Conservation (phyloP, 129 eudicot species). For the Ambrosia artemisiifolia region DNA sequence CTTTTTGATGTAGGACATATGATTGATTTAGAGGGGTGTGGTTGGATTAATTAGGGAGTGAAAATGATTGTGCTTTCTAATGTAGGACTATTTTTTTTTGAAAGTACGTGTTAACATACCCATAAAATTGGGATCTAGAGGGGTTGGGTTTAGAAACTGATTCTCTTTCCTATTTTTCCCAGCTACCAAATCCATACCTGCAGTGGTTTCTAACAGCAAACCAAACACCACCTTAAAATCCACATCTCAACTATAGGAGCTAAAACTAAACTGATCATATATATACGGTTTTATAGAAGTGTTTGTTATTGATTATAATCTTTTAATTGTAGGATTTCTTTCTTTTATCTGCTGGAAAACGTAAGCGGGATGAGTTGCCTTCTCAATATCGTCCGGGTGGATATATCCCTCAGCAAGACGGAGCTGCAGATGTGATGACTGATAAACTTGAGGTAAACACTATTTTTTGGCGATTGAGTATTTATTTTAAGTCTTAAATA, state of each 20-base stretch:
- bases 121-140: too few relatives aligned
- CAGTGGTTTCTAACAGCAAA: too few relatives aligned
- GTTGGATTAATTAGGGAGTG: too few relatives aligned
- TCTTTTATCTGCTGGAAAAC: conserved; percentile 57
- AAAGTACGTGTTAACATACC: too few relatives aligned
- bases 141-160: too few relatives aligned
- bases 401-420: conserved; percentile 88
- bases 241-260: background rate
- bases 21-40: too few relatives aligned
- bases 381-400: conserved; percentile 59
- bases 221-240: background rate
- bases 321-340: conserved; percentile 32
- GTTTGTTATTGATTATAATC: conserved; percentile 8
- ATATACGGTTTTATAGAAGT: conserved; percentile 8
- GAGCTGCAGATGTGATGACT: conserved; percentile 50
- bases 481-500: background rate
- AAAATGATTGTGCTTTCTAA: too few relatives aligned
- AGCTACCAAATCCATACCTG: too few relatives aligned
- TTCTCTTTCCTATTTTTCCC: too few relatives aligned
- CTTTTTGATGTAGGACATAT: too few relatives aligned
- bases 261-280: background rate
- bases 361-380: conserved; percentile 72
- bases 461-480: conserved; percentile 1
- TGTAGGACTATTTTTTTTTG: too few relatives aligned
- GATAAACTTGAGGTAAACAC: conserved; percentile 29